Evolutionary conservation across 495 filamentous ascomycete species (phyloP).

Genomic region (Penicillium subrubescens): DNA sequence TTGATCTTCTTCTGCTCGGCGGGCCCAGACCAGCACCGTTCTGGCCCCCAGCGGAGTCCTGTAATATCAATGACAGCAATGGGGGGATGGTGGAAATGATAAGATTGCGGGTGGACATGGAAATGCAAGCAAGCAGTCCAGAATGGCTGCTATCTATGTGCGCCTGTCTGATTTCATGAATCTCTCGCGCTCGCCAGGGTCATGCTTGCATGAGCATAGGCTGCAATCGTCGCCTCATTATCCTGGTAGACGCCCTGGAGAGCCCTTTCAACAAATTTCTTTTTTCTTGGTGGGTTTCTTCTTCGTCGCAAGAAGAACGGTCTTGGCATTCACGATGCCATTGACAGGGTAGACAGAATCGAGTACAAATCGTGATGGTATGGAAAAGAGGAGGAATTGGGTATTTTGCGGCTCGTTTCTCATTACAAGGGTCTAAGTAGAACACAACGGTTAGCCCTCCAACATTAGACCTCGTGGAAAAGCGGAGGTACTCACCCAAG

Average conservation of each 20-base stretch:
- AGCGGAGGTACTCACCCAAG: slow-evolving; percentile 47
- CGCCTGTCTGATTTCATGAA: background rate
- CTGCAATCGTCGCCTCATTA: background rate
- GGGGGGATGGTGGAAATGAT: background rate
- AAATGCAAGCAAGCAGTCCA: background rate
- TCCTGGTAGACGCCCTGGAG: slow-evolving; percentile 8
- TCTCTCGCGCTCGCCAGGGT: background rate
- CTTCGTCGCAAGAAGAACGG: background rate
- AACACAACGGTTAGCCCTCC: slow-evolving; percentile 10
- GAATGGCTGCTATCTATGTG: background rate
- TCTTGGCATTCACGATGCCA: background rate
- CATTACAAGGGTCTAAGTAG: slow-evolving; percentile 41
- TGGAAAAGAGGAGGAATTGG: slow-evolving; percentile 4
- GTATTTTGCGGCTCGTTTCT: slow-evolving; percentile 32
- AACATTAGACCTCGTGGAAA: background rate
- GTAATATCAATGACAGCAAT: background rate
- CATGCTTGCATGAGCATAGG: background rate
- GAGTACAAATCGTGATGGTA: slow-evolving; percentile 14
- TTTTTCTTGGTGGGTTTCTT: background rate
- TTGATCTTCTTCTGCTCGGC: background rate
- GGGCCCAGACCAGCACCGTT: background rate
- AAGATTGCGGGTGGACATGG: background rate
- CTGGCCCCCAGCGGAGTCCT: background rate
- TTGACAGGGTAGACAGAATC: background rate
- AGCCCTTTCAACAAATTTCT: background rate